Percentiles rank a stretch among this genome's conserved stretches.
Evolutionary conservation across 2,329 filamentous ascomycete genomes (phyloP).

Genomic region (Periconia sp.): DNA sequence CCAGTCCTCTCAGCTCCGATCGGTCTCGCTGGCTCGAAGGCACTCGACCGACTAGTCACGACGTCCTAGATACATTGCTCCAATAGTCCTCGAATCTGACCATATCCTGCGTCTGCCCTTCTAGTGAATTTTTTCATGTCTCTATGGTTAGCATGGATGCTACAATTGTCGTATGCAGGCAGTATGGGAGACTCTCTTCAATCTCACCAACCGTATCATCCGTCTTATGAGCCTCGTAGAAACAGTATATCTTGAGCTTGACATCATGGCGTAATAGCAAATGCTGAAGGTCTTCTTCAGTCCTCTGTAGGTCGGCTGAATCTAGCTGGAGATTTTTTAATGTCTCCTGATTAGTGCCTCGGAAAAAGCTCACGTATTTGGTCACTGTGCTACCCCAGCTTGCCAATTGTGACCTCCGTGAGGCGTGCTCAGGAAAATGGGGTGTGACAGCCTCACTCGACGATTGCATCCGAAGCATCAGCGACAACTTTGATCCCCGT

Average conservation of each 20-base stretch:
- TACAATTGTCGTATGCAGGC: constrained; percentile 11
- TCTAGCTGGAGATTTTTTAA: constrained; percentile 7
- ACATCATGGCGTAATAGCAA: constrained; percentile 1
- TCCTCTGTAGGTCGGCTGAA: constrained; percentile 10
- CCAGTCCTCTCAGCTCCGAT: background rate
- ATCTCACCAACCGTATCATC: constrained; percentile 9
- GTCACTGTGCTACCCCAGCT: constrained; percentile 8
- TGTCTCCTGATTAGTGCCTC: constrained; percentile 10
- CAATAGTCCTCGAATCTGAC: constrained; percentile 7
- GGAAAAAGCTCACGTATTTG: constrained; percentile 10
- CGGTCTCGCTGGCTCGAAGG: background rate
- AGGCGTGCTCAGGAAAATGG: no score
- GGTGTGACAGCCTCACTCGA: no score
- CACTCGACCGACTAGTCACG: background rate
- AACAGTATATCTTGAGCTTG: constrained; percentile 6
- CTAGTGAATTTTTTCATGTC: constrained; percentile 10
- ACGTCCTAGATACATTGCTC: constrained; percentile 7
- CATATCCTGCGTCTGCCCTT: constrained; percentile 8
- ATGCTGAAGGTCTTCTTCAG: constrained; percentile 3
- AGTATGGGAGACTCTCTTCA: constrained; percentile 11
- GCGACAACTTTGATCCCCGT: constrained; percentile 9
- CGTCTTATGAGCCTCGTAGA: constrained; percentile 9
- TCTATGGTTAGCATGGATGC: constrained; percentile 9
- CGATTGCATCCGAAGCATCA: constrained; percentile 5
- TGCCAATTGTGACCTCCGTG: constrained; percentile 9